Evolutionary conservation across 495 filamentous ascomycete genomes (phyloP).

Genomic region (Penicillium herquei): DNA sequence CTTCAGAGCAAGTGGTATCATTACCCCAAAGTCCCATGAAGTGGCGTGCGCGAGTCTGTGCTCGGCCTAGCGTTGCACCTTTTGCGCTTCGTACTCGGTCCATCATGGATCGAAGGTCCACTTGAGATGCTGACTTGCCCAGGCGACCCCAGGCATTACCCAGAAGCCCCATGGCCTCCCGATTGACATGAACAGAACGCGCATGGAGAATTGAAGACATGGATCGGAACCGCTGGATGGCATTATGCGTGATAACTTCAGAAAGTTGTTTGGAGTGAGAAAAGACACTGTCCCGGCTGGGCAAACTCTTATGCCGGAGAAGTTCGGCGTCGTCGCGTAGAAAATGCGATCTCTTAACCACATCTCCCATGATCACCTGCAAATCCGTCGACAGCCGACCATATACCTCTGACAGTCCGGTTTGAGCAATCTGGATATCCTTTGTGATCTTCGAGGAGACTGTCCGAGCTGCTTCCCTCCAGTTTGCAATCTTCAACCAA

Average conservation of each 20-base stretch:
- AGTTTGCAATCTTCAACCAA: constrained; percentile 58
- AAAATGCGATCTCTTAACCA: constrained; percentile 41
- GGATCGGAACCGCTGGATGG: constrained; percentile 34
- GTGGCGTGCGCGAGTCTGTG: constrained; percentile 38
- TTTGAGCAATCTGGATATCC: constrained; percentile 45
- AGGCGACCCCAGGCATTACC: constrained; percentile 33
- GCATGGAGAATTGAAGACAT: constrained; percentile 32
- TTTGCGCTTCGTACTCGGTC: constrained; percentile 35
- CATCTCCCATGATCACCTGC: constrained; percentile 48
- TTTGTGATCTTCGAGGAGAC: constrained; percentile 42
- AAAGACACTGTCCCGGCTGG: constrained; percentile 28
- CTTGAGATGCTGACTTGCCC: constrained; percentile 20
- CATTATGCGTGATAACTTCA: constrained; percentile 32
- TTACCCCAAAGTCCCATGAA: constrained; percentile 26
- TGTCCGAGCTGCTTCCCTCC: constrained; percentile 49
- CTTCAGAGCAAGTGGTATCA: constrained; percentile 8
- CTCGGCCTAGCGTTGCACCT: constrained; percentile 33
- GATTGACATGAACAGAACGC: constrained; percentile 28
- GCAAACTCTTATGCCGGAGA: constrained; percentile 25
- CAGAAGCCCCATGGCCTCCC: constrained; percentile 28
- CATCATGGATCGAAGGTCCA: constrained; percentile 29
- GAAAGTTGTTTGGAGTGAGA: constrained; percentile 40
- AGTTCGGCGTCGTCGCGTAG: constrained; percentile 32
- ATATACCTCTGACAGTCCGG: constrained; percentile 39
- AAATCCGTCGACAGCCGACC: constrained; percentile 50